A percentile compares a stretch with the other conserved stretches of the same genome.
These are phyloP conservation scores for Acacia acuminata DNA, from an alignment of 306 rosid genomes.

Conservation along the genomic window DNA sequence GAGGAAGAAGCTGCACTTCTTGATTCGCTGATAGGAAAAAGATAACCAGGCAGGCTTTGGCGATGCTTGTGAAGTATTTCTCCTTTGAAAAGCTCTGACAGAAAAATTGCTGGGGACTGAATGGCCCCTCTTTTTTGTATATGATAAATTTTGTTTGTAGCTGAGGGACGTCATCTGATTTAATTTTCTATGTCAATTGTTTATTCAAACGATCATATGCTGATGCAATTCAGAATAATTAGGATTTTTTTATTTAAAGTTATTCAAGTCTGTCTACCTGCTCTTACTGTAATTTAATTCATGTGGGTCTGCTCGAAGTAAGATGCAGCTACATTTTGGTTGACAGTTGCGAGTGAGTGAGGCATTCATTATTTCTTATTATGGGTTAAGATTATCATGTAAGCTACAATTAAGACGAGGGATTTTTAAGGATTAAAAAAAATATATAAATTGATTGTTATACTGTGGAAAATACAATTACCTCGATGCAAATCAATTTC, in stretches of 20 bases:
- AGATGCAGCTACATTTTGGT: not conserved
- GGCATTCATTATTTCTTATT: not conserved
- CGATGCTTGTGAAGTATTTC: not conserved
- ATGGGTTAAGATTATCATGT: not conserved
- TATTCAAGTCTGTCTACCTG: not conserved
- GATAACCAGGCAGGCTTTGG: slow-evolving; percentile 33
- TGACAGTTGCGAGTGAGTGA: not conserved
- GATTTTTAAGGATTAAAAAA: not conserved
- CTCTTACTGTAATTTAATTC: not conserved
- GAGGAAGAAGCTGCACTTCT: slow-evolving; percentile 94
- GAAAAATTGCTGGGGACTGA: slow-evolving; percentile 21
- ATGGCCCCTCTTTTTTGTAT: slow-evolving; percentile 21
- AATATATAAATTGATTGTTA: too few species aligned
- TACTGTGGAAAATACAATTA: not conserved
- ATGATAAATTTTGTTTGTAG: slow-evolving; percentile 38
- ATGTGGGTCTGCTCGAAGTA: not conserved
- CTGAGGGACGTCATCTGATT: not conserved
- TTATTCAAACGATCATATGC: not conserved
- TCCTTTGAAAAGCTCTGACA: slow-evolving; percentile 12
- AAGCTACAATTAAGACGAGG: not conserved
- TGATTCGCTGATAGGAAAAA: slow-evolving; percentile 73
- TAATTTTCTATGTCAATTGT: not conserved
- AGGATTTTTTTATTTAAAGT: not conserved
- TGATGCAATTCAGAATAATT: not conserved
- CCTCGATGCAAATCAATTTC: not conserved